A percentile compares a stretch with the other conserved stretches of the same genome.
phyloP scores from a whole-genome alignment of 768 basidiomycete species.

The Tricholoma saponaceum region DNA sequence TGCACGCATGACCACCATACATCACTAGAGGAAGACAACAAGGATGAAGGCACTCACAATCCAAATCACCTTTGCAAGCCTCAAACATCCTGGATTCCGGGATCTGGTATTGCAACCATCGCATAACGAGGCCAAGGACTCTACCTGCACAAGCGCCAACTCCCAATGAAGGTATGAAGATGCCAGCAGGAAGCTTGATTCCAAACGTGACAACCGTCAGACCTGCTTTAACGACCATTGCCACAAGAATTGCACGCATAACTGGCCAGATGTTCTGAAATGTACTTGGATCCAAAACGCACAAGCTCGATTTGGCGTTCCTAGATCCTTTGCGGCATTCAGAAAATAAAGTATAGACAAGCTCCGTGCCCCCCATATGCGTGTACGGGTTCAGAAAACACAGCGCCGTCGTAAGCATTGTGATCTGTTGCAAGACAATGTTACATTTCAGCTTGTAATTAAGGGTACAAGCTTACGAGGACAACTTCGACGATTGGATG shows the following conservation, averaged over 20 bases:
- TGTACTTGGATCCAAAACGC: conserved; percentile 59
- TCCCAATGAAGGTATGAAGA: conserved; percentile 94
- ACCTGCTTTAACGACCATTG: conserved; percentile 76
- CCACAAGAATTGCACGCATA: conserved; percentile 60
- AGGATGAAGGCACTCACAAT: conserved; percentile 43
- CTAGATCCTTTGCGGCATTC: conserved; percentile 67
- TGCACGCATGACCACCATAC: conserved; percentile 11
- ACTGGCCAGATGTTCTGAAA: conserved; percentile 57
- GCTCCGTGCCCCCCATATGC: conserved; percentile 92
- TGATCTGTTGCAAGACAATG: conserved; percentile 49
- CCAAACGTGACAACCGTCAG: conserved; percentile 91
- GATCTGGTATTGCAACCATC: conserved; percentile 64
- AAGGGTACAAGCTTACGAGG: conserved; percentile 45
- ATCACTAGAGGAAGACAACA: background rate
- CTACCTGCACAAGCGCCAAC: conserved; percentile 94
- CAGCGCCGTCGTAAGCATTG: conserved; percentile 68
- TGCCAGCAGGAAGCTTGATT: conserved; percentile 87
- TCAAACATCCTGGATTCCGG: conserved; percentile 61
- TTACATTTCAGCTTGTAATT: background rate
- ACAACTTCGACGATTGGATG: conserved; percentile 85
- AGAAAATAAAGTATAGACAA: conserved; percentile 87
- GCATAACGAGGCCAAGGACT: conserved; percentile 76
- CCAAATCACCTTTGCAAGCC: conserved; percentile 56
- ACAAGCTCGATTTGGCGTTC: conserved; percentile 62
- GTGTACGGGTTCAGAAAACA: conserved; percentile 89